phyloP scores from a whole-genome alignment of 179 eudicot species.

The Amaranthus tricolor region DNA sequence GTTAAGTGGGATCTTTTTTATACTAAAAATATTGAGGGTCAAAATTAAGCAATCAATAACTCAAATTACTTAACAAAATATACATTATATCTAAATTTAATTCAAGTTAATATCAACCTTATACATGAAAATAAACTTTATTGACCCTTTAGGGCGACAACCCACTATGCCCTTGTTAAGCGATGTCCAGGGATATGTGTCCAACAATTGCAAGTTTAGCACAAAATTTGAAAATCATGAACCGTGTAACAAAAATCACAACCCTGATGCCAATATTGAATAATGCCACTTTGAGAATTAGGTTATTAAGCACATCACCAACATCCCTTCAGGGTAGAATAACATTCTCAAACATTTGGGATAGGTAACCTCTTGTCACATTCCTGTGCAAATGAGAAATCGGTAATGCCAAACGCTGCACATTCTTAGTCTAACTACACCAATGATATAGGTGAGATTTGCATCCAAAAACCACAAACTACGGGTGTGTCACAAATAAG shows the following conservation, averaged over 20 bases:
- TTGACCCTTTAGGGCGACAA: too few relatives aligned
- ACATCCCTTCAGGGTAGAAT: background rate
- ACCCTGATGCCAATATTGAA: background rate
- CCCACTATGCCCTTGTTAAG: too few relatives aligned
- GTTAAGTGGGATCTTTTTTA: too few relatives aligned
- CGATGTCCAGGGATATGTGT: background rate
- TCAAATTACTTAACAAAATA: too few relatives aligned
- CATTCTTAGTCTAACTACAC: background rate
- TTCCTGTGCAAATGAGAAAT: background rate
- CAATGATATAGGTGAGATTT: background rate
- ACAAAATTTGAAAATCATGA: background rate
- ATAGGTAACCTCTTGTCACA: background rate
- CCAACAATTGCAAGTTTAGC: background rate
- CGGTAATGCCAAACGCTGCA: background rate
- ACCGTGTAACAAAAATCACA: background rate
- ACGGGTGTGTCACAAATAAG: background rate
- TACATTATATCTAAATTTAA: too few relatives aligned
- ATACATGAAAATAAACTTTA: too few relatives aligned
- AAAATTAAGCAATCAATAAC: too few relatives aligned
- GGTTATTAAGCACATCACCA: background rate
- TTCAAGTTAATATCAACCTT: too few relatives aligned
- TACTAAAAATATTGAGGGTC: too few relatives aligned
- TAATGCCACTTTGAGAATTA: background rate
- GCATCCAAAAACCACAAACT: background rate
- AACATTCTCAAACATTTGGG: background rate